Conservation (phyloP, 768 basidiomycete genomes). For the Cystobasidium ongulense region DNA sequence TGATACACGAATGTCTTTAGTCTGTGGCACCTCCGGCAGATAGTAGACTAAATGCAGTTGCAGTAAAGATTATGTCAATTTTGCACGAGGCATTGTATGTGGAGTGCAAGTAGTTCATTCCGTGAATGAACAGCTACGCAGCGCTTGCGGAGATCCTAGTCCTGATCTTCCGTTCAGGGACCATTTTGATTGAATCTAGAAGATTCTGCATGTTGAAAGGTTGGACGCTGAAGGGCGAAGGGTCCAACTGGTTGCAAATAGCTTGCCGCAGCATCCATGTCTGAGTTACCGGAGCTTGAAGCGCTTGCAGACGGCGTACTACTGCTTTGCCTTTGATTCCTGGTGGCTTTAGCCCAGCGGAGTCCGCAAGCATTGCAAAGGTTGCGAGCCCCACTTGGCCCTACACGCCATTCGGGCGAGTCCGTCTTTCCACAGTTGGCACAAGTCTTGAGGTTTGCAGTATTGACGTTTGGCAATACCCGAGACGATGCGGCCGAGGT, state of each 20-base stretch:
- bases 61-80: too few species aligned
- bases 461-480: not conserved
- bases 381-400: conserved; percentile 90
- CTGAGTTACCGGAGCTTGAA: conserved; percentile 12
- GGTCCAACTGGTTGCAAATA: conserved; percentile 7
- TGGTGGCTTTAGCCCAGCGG: conserved; percentile 54
- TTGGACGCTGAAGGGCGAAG: not conserved
- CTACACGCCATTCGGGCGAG: conserved; percentile 97
- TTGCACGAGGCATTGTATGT: too few species aligned
- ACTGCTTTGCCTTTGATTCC: conserved; percentile 14
- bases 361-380: conserved; percentile 93
- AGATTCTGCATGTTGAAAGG: not conserved
- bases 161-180: not conserved
- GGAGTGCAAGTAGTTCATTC: not conserved
- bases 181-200: conserved; percentile 4
- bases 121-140: not conserved
- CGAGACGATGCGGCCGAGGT: not conserved
- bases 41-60: too few species aligned
- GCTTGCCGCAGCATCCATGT: conserved; percentile 16
- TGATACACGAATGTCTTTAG: too few species aligned
- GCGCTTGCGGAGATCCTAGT: not conserved
- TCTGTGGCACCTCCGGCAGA: too few species aligned
- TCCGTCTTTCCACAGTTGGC: conserved; percentile 75
- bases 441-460: conserved; percentile 20
- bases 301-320: conserved; percentile 18